These are phyloP conservation scores for Apiotrichum akiyoshidainum DNA, from an alignment of 1,284 basidiomycete genomes.

Conservation along the genomic window DNA sequence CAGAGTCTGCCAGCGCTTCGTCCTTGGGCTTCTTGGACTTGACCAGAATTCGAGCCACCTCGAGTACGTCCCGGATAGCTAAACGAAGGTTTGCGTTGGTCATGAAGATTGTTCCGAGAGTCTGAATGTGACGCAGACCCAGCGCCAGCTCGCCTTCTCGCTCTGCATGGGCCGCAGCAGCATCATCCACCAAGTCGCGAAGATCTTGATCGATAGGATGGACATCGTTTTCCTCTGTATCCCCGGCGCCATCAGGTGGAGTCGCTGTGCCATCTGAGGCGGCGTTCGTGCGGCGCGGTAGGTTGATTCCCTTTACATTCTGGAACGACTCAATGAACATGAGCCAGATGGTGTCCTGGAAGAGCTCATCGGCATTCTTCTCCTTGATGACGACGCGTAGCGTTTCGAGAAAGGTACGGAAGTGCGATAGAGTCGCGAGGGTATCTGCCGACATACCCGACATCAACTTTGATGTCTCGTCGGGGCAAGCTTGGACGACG, in stretches of 20 bases:
- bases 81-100: constrained; percentile 13
- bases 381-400: constrained; percentile 8
- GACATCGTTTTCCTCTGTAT: background rate
- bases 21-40: background rate
- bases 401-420: background rate
- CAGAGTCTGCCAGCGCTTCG: background rate
- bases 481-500: background rate
- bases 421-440: background rate
- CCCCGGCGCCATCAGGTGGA: background rate
- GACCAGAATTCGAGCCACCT: background rate
- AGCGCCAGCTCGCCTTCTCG: constrained; percentile 9
- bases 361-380: constrained; percentile 19
- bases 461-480: no score
- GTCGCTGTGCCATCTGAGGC: background rate
- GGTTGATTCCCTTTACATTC: background rate
- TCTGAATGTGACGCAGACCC: constrained; percentile 8
- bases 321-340: constrained; percentile 5
- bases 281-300: background rate
- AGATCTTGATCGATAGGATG: constrained; percentile 5
- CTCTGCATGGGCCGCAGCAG: background rate
- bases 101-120: constrained; percentile 8
- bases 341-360: constrained; percentile 15
- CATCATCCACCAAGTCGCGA: background rate
- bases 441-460: constrained; percentile 1
- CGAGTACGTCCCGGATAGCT: constrained; percentile 2